These are phyloP conservation scores for Zygoascus sp. DNA, from an alignment of 1,139 yeast genomes.

Conservation along the genomic window DNA sequence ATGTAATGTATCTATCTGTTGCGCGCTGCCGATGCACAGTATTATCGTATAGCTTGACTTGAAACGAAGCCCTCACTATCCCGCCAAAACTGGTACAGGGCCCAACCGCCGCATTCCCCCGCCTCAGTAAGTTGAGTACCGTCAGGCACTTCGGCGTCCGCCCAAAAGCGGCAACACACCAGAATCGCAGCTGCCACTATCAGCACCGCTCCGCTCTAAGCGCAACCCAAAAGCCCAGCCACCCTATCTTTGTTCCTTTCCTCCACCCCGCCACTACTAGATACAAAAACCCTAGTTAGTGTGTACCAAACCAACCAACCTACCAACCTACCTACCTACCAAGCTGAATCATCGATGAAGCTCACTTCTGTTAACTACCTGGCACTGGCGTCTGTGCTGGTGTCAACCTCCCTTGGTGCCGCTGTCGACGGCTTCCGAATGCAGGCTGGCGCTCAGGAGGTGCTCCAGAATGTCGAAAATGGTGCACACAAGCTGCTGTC, in stretches of 20 bases:
- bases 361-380: neutral
- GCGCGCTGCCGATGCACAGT: no score
- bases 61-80: no score
- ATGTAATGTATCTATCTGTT: no score
- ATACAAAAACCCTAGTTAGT: neutral
- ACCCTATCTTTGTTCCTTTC: neutral
- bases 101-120: no score
- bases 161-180: no score
- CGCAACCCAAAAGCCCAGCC: constrained; percentile 2
- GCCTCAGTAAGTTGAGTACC: neutral
- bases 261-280: constrained; percentile 3
- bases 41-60: no score
- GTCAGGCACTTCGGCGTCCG: neutral
- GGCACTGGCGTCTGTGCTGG: constrained; percentile 4
- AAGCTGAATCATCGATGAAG: no score
- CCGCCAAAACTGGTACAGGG: no score
- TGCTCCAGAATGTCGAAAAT: constrained; percentile 1
- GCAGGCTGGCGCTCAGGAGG: constrained; percentile 5
- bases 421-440: constrained; percentile 6
- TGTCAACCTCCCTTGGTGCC: constrained; percentile 4
- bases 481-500: neutral
- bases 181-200: no score
- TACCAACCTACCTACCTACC: no score
- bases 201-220: no score
- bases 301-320: neutral